These are phyloP conservation scores for Lentinula sp. DNA, from an alignment of 768 basidiomycete species.

Conservation along the genomic window DNA sequence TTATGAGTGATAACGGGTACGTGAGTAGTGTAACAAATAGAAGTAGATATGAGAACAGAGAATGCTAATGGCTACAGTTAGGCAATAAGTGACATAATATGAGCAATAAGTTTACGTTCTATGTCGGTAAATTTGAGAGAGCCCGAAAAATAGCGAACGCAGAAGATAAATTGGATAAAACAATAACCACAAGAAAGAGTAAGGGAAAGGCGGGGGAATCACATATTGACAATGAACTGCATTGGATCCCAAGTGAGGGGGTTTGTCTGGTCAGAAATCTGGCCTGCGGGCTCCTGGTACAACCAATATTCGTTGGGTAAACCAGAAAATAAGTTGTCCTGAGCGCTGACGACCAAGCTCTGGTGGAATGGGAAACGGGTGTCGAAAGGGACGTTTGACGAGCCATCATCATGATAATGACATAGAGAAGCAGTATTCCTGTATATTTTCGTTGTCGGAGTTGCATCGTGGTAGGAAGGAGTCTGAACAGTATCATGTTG, in stretches of 20 bases:
- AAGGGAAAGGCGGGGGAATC: background rate
- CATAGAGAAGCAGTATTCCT: background rate
- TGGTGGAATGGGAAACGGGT: background rate
- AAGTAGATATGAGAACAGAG: background rate
- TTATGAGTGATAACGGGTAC: background rate
- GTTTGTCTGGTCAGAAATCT: background rate
- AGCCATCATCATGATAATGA: background rate
- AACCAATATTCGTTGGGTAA: background rate
- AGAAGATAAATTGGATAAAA: background rate
- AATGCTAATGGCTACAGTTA: background rate
- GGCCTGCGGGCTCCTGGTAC: background rate
- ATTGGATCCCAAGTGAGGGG: background rate
- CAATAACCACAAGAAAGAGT: background rate
- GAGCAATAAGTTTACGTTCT: slow-evolving; percentile 1
- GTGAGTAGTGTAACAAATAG: slow-evolving; percentile 1
- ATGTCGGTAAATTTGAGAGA: background rate
- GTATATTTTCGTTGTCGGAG: background rate
- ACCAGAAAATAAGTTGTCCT: background rate
- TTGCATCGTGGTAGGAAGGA: background rate
- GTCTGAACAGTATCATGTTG: background rate
- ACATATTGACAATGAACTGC: background rate
- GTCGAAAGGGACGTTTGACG: background rate
- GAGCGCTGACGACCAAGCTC: background rate
- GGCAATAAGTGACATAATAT: background rate
- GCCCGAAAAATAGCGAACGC: background rate